A percentile compares a stretch with the other conserved stretches of the same genome.
phyloP scores from a whole-genome alignment of 2,329 filamentous ascomycete species.

The Pyricularia sp. region DNA sequence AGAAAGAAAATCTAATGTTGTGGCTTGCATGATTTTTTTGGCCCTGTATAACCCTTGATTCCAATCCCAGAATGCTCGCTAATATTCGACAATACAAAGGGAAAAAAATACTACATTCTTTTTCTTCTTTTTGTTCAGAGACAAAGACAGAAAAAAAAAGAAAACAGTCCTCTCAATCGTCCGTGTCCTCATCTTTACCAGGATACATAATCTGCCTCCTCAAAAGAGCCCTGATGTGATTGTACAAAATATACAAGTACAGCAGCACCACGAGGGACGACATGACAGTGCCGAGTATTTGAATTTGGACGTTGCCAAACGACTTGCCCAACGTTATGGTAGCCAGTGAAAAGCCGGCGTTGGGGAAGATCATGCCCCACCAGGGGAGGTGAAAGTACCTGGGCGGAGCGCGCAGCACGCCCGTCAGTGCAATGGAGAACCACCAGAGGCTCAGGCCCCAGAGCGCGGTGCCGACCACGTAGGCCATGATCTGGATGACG shows the following conservation, averaged over 20 bases:
- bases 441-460: conserved; percentile 47
- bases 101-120: not conserved
- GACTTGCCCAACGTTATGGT: conserved; percentile 41
- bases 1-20: not conserved
- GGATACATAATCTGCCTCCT: conserved; percentile 41
- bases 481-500: conserved; percentile 7
- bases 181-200: conserved; percentile 43
- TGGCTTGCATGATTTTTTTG: not conserved
- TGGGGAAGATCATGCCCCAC: conserved; percentile 56
- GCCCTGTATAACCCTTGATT: not conserved
- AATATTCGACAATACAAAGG: not conserved
- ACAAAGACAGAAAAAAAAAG: not conserved
- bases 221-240: conserved; percentile 35
- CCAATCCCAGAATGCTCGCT: not conserved
- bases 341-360: conserved; percentile 48
- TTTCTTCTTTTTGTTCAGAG: not conserved
- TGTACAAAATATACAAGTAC: conserved; percentile 38
- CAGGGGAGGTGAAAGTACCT: conserved; percentile 31
- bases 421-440: conserved; percentile 37
- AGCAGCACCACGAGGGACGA: conserved; percentile 39
- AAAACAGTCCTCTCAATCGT: not conserved
- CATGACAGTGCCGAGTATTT: conserved; percentile 41
- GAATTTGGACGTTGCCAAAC: conserved; percentile 36
- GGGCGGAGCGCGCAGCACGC: conserved; percentile 21
- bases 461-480: conserved; percentile 24